Percentiles rank a stretch among this genome's conserved stretches.
phyloP scores from a whole-genome alignment of 176 grass and related monocot species.

The Aegilops umbellulata region DNA sequence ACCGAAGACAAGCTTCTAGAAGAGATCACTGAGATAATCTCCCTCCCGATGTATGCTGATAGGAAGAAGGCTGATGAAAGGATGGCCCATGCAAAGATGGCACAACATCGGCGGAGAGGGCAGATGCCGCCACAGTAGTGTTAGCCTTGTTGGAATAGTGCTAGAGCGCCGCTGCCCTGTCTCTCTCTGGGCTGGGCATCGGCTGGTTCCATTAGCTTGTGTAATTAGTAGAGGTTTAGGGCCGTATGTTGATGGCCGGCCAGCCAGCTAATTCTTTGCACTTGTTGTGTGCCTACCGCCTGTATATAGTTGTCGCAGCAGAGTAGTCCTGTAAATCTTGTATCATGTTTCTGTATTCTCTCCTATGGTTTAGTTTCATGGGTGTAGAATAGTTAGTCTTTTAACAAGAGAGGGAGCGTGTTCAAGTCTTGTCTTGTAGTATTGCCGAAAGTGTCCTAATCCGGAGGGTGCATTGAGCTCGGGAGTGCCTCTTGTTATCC shows the following conservation, averaged over 20 bases:
- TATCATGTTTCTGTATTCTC: constrained; percentile 38
- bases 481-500: not conserved
- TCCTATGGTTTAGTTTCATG: constrained; percentile 49
- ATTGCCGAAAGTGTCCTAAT: not conserved
- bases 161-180: constrained; percentile 2
- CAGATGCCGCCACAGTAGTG: constrained; percentile 6
- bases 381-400: constrained; percentile 43
- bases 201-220: constrained; percentile 39
- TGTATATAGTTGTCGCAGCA: constrained; percentile 43
- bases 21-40: constrained; percentile 64
- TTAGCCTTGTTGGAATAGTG: constrained; percentile 31
- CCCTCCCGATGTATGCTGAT: constrained; percentile 83
- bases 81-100: constrained; percentile 58
- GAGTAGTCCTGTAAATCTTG: constrained; percentile 62
- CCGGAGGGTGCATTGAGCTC: too few relatives aligned
- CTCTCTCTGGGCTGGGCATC: constrained; percentile 8
- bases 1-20: constrained; percentile 76
- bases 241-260: constrained; percentile 32
- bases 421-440: not conserved
- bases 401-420: constrained; percentile 36
- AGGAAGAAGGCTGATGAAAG: constrained; percentile 29
- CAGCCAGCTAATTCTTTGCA: constrained; percentile 60
- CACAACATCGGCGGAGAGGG: constrained; percentile 41
- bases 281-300: constrained; percentile 15
- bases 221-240: constrained; percentile 64